Evolutionary conservation across 768 basidiomycete species (phyloP).

Genomic region (Scleroderma bovista): DNA sequence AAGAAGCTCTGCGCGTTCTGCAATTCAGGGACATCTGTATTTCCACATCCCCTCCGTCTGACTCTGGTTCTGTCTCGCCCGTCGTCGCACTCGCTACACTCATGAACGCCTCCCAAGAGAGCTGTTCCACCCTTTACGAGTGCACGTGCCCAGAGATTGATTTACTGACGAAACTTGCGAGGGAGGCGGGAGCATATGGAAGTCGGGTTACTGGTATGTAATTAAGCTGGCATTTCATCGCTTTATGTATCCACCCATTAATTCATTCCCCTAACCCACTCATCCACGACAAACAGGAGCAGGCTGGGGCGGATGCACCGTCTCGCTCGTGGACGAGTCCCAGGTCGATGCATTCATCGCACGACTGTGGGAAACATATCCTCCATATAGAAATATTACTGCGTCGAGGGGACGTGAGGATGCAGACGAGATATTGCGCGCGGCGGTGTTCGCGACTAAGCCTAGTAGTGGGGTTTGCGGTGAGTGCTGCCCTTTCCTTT

Average conservation of each 20-base stretch:
- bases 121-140: slow-evolving; percentile 64
- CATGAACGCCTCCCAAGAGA: slow-evolving; percentile 76
- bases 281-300: slow-evolving; percentile 53
- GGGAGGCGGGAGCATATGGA: slow-evolving; percentile 70
- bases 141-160: slow-evolving; percentile 81
- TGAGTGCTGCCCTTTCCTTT: slow-evolving; percentile 32
- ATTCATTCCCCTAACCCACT: background rate
- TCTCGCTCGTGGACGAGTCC: slow-evolving; percentile 68
- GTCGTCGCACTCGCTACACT: slow-evolving; percentile 55
- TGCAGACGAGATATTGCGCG: slow-evolving; percentile 49
- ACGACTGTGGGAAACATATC: slow-evolving; percentile 54
- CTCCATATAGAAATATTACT: slow-evolving; percentile 51
- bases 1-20: slow-evolving; percentile 77
- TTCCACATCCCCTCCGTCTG: slow-evolving; percentile 26
- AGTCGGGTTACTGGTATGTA: slow-evolving; percentile 73
- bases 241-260: background rate
- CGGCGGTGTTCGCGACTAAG: slow-evolving; percentile 77
- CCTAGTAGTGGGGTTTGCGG: slow-evolving; percentile 81
- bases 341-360: slow-evolving; percentile 60
- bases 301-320: slow-evolving; percentile 89
- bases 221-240: background rate
- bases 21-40: slow-evolving; percentile 69
- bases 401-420: background rate
- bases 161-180: slow-evolving; percentile 56
- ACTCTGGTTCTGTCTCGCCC: slow-evolving; percentile 12